These are phyloP conservation scores for Chrysophaeum taylorii DNA, from an alignment of 352 stramenopile species.

Conservation along the genomic window DNA sequence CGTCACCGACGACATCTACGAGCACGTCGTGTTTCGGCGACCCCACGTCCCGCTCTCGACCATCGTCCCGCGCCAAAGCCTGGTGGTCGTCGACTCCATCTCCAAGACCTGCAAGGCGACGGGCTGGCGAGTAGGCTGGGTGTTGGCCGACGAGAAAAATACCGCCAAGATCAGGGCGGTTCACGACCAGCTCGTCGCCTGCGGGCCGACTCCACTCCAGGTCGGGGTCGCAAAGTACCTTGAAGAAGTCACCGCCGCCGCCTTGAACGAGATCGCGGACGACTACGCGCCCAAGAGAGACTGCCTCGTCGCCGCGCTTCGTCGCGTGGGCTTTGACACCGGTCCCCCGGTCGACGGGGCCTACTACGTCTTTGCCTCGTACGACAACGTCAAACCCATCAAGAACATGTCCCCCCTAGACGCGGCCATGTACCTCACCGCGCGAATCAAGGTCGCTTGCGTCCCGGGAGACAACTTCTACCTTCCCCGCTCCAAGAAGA, in stretches of 20 bases:
- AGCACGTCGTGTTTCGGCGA: conserved; percentile 40
- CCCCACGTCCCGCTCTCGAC: conserved; percentile 36
- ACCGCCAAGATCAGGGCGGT: conserved; percentile 33
- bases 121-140: conserved; percentile 82
- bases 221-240: conserved; percentile 65
- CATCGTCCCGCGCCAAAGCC: conserved; percentile 65
- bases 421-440: conserved; percentile 41
- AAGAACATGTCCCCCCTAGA: conserved; percentile 26
- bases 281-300: background rate
- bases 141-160: conserved; percentile 57
- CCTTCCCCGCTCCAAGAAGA: conserved; percentile 12
- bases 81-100: conserved; percentile 72
- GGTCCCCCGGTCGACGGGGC: conserved; percentile 33
- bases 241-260: background rate
- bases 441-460: conserved; percentile 37
- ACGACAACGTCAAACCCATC: conserved; percentile 27
- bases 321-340: conserved; percentile 28
- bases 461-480: conserved; percentile 49
- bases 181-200: conserved; percentile 47
- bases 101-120: conserved; percentile 83
- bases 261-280: background rate
- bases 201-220: conserved; percentile 66
- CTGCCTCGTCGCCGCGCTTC: conserved; percentile 31
- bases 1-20: conserved; percentile 55
- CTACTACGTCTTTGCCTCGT: conserved; percentile 49